Evolutionary conservation across 2,329 filamentous ascomycete species (phyloP).

Genomic region (Penicillium hesseltinei): DNA sequence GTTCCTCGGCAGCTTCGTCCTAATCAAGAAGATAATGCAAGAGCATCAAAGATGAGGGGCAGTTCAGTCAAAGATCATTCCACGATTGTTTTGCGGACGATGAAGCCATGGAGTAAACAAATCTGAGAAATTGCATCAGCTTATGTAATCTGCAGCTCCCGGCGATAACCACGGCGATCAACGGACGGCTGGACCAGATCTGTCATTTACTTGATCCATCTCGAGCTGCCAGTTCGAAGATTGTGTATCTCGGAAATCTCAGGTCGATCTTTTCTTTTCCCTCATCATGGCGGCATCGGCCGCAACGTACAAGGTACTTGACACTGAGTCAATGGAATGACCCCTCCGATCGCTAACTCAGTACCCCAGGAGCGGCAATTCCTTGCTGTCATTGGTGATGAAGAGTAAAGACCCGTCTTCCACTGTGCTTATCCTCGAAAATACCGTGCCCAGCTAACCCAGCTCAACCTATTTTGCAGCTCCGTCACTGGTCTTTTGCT

Average conservation of each 20-base stretch:
- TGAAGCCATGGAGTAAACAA: conserved; percentile 2
- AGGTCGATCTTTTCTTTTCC: not conserved
- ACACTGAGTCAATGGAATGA: conserved; percentile 12
- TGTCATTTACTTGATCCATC: conserved; percentile 4
- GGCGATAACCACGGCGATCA: conserved; percentile 24
- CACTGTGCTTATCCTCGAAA: not conserved
- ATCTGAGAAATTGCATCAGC: conserved; percentile 19
- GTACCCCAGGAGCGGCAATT: conserved; percentile 76
- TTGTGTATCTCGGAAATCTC: not conserved
- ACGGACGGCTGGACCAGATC: conserved; percentile 7
- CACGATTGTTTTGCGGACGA: conserved; percentile 2
- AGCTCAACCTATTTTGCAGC: conserved; percentile 51
- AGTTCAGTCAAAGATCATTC: not conserved
- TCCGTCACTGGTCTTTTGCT: conserved; percentile 94
- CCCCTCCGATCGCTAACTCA: conserved; percentile 45
- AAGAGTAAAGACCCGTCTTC: conserved; percentile 53
- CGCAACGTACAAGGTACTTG: conserved; percentile 53
- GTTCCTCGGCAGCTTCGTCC: conserved; percentile 20
- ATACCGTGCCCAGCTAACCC: conserved; percentile 16
- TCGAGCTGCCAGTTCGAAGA: not conserved
- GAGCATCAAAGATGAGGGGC: conserved; percentile 11
- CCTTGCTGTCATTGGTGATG: conserved; percentile 95
- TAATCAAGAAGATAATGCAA: not conserved
- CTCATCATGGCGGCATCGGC: conserved; percentile 59
- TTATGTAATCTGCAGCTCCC: conserved; percentile 21